Base-by-base conservation (phyloP, 441 rosid species). In the Manihot esculenta region DNA sequence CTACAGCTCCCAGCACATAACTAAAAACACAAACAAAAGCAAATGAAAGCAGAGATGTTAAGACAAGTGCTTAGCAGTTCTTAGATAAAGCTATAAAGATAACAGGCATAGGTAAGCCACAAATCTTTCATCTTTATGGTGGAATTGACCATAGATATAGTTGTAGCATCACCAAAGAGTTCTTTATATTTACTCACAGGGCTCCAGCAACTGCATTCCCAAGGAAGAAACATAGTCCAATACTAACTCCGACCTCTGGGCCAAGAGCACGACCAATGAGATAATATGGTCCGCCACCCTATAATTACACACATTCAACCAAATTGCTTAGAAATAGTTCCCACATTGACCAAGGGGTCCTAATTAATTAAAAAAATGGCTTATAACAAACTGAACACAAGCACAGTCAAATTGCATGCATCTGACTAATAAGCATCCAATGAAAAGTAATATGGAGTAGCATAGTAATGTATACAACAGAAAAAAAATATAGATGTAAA, bases 241-340 rank as follows among this genome's bases (percentile, higher is more conserved):
- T 96, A 80, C 99, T 96, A 72, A 96, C 90, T 76, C 99, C 99
- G 75, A 96, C 97, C 88, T 96, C 98, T 20, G 99, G 99, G 77
- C 99, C 99, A 84, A 96, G 93, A 68, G 99, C 98, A 64, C 99
- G 99, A 65, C 98, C 99, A 80, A 96, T 96, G 80, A 96, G 97
- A 81, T 96, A 96, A 82, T 96, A 96, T 59, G 99, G 99, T 47
- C 99, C 99, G 53, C 99, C 99, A 80, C 99, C 96, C 96, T 90
- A 67, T 48, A 74, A 78, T 79, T 47, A 78, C 73, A 71, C 20
- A 65, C 27, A 70, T 33, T 33, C 51, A 62, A 76, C 54, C 71
- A 63, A 60, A 55, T 68, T 49, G 54, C 49, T 70, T n/a, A 62
- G 35, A 35, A 74, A 42, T 33, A 47, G 49, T 70, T 70, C 57